phyloP scores from a whole-genome alignment of 179 eudicot genomes.

The Silene vulgaris region DNA sequence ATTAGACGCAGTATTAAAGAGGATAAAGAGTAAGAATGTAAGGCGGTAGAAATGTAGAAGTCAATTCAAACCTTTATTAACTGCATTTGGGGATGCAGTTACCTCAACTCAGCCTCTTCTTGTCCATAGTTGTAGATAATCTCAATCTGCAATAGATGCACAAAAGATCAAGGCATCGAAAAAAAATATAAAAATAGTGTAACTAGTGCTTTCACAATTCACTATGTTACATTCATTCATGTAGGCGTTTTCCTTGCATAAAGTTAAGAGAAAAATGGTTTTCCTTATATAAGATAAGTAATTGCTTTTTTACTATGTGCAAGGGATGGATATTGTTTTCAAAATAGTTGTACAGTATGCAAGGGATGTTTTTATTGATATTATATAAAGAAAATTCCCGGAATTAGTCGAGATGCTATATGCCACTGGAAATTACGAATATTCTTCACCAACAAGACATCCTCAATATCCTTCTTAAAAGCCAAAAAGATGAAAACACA shows the following conservation, averaged over 20 bases:
- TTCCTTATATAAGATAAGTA: background rate
- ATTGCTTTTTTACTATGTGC: background rate
- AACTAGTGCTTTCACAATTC: background rate
- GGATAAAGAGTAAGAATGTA: too few relatives aligned
- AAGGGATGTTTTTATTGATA: too few relatives aligned
- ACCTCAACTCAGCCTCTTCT: constrained; percentile 47
- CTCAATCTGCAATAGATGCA: constrained; percentile 64
- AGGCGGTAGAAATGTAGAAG: too few relatives aligned
- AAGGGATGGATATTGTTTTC: too few relatives aligned
- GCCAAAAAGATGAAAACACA: background rate
- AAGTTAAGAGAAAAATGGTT: too few relatives aligned
- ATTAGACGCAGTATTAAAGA: background rate
- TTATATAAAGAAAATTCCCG: background rate
- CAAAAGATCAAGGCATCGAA: background rate
- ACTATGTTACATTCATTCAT: background rate
- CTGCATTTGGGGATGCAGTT: constrained; percentile 24
- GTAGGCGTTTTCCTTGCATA: too few relatives aligned
- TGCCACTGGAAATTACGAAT: background rate
- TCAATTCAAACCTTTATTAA: constrained; percentile 33
- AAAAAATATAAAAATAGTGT: background rate
- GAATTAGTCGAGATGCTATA: background rate
- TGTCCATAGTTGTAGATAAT: constrained; percentile 70
- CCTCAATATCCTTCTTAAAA: too few relatives aligned
- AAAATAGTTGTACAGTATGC: too few relatives aligned
- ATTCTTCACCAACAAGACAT: background rate